Percentiles rank a stretch among this genome's conserved stretches.
These are phyloP conservation scores for Coprinopsis cinerea DNA, from an alignment of 768 basidiomycete genomes.

Conservation along the genomic window DNA sequence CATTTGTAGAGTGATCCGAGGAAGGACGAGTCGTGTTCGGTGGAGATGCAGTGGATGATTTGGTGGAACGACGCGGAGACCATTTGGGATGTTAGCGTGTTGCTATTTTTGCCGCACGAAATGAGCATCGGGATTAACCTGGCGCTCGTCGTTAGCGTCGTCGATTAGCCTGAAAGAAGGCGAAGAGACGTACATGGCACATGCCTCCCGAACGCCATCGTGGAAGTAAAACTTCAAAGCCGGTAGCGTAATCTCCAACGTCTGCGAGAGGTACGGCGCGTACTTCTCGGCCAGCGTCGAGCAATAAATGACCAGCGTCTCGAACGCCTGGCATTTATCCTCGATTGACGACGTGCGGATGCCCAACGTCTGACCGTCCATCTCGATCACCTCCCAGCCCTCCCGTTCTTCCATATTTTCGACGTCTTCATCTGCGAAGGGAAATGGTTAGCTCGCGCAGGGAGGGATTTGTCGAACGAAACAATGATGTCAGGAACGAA, in stretches of 20 bases:
- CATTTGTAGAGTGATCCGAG: conserved; percentile 72
- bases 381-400: conserved; percentile 72
- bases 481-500: too few relatives aligned
- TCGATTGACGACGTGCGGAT: conserved; percentile 79
- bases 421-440: conserved; percentile 40
- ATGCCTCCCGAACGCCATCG: conserved; percentile 78
- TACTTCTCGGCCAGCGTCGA: conserved; percentile 62
- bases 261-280: conserved; percentile 67
- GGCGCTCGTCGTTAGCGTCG: neutral
- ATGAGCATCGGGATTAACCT: conserved; percentile 73
- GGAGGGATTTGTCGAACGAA: too few relatives aligned
- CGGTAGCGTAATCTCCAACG: conserved; percentile 66
- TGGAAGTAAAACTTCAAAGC: conserved; percentile 75
- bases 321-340: conserved; percentile 84
- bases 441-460: neutral
- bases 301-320: conserved; percentile 78
- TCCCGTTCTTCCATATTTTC: conserved; percentile 54
- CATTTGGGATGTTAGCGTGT: conserved; percentile 62
- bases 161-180: neutral
- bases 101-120: conserved; percentile 58
- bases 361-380: conserved; percentile 73
- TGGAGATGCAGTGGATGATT: conserved; percentile 53
- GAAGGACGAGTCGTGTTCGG: conserved; percentile 73
- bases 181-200: conserved; percentile 50
- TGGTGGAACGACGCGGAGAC: conserved; percentile 62